These are phyloP conservation scores for Sporothrix brasiliensis DNA, from an alignment of 2,329 filamentous ascomycete species.

Conservation along the genomic window DNA sequence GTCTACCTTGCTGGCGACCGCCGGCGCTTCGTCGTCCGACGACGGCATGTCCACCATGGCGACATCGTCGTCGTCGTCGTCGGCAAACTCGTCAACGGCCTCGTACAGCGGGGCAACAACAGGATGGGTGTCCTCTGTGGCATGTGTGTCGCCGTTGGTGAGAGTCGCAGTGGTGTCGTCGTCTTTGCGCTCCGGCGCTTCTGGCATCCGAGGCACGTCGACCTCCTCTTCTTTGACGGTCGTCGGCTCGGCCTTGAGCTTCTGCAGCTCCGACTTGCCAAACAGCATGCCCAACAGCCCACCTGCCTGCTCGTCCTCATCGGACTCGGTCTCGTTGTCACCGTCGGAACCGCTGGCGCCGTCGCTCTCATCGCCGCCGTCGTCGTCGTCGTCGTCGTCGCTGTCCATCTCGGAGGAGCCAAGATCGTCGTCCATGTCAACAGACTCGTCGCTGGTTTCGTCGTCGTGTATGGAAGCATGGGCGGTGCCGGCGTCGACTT, in stretches of 20 bases:
- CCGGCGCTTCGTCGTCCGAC: slow-evolving; percentile 1
- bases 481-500: slow-evolving; percentile 27
- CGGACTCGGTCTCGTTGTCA: slow-evolving; percentile 47
- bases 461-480: slow-evolving; percentile 37
- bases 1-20: neutral
- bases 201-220: slow-evolving; percentile 35
- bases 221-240: slow-evolving; percentile 39
- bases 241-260: slow-evolving; percentile 51
- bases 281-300: slow-evolving; percentile 62
- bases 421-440: slow-evolving; percentile 70
- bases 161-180: slow-evolving; percentile 35
- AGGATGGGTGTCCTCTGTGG: neutral
- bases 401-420: slow-evolving; percentile 60
- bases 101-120: neutral
- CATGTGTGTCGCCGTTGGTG: slow-evolving; percentile 12
- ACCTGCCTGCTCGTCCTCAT: slow-evolving; percentile 48
- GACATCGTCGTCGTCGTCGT: slow-evolving; percentile 34
- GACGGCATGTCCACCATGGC: slow-evolving; percentile 39
- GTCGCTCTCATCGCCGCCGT: slow-evolving; percentile 48
- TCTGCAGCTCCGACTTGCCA: slow-evolving; percentile 59
- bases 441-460: slow-evolving; percentile 60
- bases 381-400: slow-evolving; percentile 48
- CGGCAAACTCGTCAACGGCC: slow-evolving; percentile 39
- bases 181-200: slow-evolving; percentile 43
- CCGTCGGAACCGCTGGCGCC: slow-evolving; percentile 52